phyloP scores from a whole-genome alignment of 2,329 filamentous ascomycete species.

The Paraphoma sp. region DNA sequence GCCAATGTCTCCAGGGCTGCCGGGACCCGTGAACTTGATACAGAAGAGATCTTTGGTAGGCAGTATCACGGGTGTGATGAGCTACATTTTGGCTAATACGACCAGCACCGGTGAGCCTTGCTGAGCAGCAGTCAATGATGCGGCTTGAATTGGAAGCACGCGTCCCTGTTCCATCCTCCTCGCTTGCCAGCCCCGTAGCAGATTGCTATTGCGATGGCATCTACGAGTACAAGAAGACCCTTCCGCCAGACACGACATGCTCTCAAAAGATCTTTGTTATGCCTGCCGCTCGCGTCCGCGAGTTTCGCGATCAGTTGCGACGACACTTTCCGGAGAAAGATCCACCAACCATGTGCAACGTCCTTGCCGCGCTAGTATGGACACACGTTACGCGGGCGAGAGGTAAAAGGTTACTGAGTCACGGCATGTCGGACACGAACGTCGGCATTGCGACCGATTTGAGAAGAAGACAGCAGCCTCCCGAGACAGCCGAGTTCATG shows the following conservation, averaged over 20 bases:
- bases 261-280: constrained; percentile 37
- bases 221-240: constrained; percentile 32
- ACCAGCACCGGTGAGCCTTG: constrained; percentile 23
- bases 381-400: constrained; percentile 45
- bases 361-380: constrained; percentile 43
- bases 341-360: constrained; percentile 38
- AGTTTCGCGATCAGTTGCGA: constrained; percentile 33
- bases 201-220: constrained; percentile 38
- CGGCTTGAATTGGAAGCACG: constrained; percentile 31
- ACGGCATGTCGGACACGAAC: constrained; percentile 28
- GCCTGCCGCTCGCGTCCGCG: constrained; percentile 31
- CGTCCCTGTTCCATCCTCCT: constrained; percentile 8
- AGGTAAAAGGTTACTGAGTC: constrained; percentile 24
- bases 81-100: constrained; percentile 14
- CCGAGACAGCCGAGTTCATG: constrained; percentile 32
- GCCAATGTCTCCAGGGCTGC: constrained; percentile 30
- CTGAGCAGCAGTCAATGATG: constrained; percentile 30
- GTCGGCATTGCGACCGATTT: constrained; percentile 40
- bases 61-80: neutral
- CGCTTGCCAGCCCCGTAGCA: constrained; percentile 16
- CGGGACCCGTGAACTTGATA: constrained; percentile 17
- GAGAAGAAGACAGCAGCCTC: constrained; percentile 34
- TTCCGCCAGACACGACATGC: constrained; percentile 33
- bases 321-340: constrained; percentile 21
- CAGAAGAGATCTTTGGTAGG: constrained; percentile 17